Evolutionary conservation across 2,329 filamentous ascomycete genomes (phyloP), one percentile per base, ranked within the genome.

Genomic region (Fusarium dlaminii): DNA sequence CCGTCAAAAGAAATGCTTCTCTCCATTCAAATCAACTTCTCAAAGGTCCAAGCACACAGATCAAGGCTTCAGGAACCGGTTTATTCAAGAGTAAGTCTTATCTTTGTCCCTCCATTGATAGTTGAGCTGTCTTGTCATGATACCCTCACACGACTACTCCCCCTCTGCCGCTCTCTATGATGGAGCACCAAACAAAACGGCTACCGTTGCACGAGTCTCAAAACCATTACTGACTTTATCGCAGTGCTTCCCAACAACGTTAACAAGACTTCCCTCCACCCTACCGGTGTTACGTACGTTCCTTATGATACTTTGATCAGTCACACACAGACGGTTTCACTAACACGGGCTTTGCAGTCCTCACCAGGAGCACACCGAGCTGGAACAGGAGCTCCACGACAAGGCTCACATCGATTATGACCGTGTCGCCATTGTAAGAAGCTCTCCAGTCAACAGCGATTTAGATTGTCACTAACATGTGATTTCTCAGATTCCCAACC

Each of bases 321-420:
- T 58, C 40, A 60, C 55, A 30, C 60, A 42, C 55, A 48, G 55
- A 45, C 57, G 46, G 57, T 59, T 71, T 68, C 75, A 76, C 81
- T 80, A 74, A 81, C 76, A 66, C 60, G 66, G 74, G 48, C 73
- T 34, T 81, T 54, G 58, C 63, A 97, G 94, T 85, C 94, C 95
- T 75, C 88, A 91, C 81, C 89, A 89, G 80, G 93, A 97, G 83
- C 96, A 98, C 90, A 98, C 96, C 51, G 96, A 98, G 84, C 91
- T 99, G 75, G 89, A 99, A 87, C 95, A 98, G 87, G 94, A 98
- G 84, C 93, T 99, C 72, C 95, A 98, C 85, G 94, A 98, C 86
- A 95, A 93, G 82, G 96, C 96, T 78, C 96, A 99, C 89, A 99
- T 99, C 82, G 96, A 99, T 89, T 99, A 98, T 84, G 94, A 98